Base-by-base conservation (phyloP, 1,139 yeast genomes). In the Suhomyces anneliseae region DNA sequence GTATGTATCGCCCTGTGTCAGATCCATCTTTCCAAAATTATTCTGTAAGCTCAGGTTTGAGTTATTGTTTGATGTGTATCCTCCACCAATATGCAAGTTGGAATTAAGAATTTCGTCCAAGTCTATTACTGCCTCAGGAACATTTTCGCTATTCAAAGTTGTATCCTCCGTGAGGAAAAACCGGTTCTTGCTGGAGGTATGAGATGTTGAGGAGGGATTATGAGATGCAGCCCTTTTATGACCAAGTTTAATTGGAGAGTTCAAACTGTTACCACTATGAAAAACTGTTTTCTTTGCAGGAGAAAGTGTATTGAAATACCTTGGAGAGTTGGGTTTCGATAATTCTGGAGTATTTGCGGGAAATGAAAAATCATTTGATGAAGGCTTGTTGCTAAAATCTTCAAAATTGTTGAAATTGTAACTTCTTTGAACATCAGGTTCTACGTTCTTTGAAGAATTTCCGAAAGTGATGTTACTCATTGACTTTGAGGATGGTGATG, bases 41-140 rank as follows among this genome's bases (percentile, higher is more conserved):
- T 35, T 36, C 9, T 39, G 40, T n/a, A 46, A 47, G 39, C 34
- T 45, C 10, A 39, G 31, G 15, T 34, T 48, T 10, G 54, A 51
- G 27, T 45, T 43, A 24, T 47, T 52, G 24, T 38, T 39, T 4
- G 51, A 47, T n/a, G 44, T 29, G 40, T 53, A 51, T 8, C 48
- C 46, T n/a, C 24, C 45, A 7, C 69, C 67, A 24, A 68, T 64
- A 46, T 70, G 72, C 42, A 67, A 52, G 54, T 67, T 69, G 7
- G 74, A 71, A 49, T 75, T 76, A 14, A 79, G 65, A 11, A 83
- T 83, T 46, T 81, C 81, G 56, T 83, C 87, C 47, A 83, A 65
- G 56, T 83, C 86, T 36, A 83, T 83, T 32, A 81, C 73, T 4
- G 87, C 85, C 54, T 82, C 84, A 0, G 87, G 87, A 4, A 80